These are phyloP conservation scores for Aspergillus sp. DNA, from an alignment of 2,329 filamentous ascomycete species.

Conservation along the genomic window DNA sequence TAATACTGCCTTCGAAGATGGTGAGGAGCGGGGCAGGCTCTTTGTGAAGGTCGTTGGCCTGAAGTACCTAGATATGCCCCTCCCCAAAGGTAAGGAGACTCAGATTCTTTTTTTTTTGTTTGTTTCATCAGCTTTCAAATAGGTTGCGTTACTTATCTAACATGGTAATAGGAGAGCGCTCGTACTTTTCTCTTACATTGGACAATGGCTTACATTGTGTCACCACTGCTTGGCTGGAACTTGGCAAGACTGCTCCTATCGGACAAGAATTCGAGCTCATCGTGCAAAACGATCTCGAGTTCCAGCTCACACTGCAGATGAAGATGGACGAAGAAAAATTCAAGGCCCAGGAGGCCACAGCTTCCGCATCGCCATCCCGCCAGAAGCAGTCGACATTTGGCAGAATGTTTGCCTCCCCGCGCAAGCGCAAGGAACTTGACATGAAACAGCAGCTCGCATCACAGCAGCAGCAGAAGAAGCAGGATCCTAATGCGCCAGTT, in stretches of 20 bases:
- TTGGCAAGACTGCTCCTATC: slow-evolving; percentile 88
- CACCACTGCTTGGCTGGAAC: slow-evolving; percentile 90
- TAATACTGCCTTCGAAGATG: slow-evolving; percentile 66
- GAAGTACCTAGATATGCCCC: slow-evolving; percentile 87
- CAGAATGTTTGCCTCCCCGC: slow-evolving; percentile 87
- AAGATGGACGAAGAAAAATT: slow-evolving; percentile 82
- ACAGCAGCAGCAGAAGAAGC: slow-evolving; percentile 71
- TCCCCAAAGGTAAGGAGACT: slow-evolving; percentile 73
- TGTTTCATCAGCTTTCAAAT: neutral
- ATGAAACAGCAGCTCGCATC: slow-evolving; percentile 79
- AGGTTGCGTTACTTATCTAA: neutral
- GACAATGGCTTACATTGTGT: slow-evolving; percentile 98
- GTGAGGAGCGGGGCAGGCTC: slow-evolving; percentile 80
- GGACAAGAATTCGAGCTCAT: slow-evolving; percentile 98
- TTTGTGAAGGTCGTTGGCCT: slow-evolving; percentile 99
- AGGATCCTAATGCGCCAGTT: slow-evolving; percentile 54
- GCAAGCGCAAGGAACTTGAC: slow-evolving; percentile 95
- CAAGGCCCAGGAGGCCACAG: slow-evolving; percentile 41
- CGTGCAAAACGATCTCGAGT: slow-evolving; percentile 96
- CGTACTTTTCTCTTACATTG: slow-evolving; percentile 94
- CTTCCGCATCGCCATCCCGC: slow-evolving; percentile 59
- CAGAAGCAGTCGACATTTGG: slow-evolving; percentile 86
- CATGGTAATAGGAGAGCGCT: slow-evolving; percentile 69
- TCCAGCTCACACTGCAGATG: slow-evolving; percentile 94
- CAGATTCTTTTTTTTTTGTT: neutral